These are phyloP conservation scores for Effrenium voratum DNA, from an alignment of 73 alveolate genomes.

Conservation along the genomic window DNA sequence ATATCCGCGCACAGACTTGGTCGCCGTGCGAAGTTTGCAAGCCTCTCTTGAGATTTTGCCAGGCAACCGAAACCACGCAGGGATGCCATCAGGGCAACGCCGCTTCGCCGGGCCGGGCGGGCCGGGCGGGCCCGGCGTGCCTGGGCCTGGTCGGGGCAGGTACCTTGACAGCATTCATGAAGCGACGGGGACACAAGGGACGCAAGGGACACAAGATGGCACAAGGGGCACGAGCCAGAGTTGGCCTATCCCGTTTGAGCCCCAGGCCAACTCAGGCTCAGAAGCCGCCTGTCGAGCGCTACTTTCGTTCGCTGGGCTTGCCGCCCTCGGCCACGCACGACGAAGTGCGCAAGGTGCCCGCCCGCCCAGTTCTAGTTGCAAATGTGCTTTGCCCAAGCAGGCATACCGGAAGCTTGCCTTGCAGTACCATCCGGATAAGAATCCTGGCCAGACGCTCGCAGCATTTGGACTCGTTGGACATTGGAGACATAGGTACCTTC, in stretches of 20 bases:
- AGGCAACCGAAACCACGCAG: conserved; percentile 86
- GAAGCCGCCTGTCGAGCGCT: conserved; percentile 67
- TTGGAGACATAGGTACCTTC: too few species aligned
- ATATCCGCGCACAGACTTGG: too few species aligned
- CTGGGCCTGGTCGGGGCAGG: background rate
- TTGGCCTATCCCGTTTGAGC: too few species aligned
- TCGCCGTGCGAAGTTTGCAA: too few species aligned
- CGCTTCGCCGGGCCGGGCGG: conserved; percentile 85
- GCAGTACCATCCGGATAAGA: conserved; percentile 83
- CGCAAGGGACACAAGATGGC: too few species aligned
- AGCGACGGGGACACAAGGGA: too few species aligned
- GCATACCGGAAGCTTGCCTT: conserved; percentile 63
- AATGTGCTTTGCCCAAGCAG: background rate
- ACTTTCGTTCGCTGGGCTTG: conserved; percentile 49
- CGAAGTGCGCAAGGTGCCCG: conserved; percentile 75
- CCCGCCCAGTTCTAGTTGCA: background rate
- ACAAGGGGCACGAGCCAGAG: too few species aligned
- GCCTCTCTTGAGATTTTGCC: background rate
- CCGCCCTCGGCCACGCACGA: conserved; percentile 46
- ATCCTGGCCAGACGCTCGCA: conserved; percentile 70
- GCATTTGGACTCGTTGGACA: too few species aligned
- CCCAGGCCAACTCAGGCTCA: too few species aligned
- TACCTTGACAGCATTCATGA: too few species aligned
- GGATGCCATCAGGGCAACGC: conserved; percentile 75
- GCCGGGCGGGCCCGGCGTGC: background rate